Evolutionary conservation across 2,329 filamentous ascomycete species (phyloP).

Genomic region (Sporothrix dimorphospora): DNA sequence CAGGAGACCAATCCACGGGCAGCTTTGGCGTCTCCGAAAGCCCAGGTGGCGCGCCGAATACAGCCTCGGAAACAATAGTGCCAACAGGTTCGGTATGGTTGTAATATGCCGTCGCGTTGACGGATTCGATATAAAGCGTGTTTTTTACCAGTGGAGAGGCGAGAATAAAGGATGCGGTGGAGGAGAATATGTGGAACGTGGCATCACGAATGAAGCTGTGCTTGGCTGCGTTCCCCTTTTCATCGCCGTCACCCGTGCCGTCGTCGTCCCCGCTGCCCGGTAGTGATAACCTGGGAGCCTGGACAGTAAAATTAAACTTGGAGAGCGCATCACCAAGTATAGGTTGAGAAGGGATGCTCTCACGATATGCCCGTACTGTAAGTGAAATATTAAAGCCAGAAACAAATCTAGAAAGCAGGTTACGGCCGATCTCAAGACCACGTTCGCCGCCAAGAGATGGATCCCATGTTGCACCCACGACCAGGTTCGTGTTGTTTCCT

Average conservation of each 20-base stretch:
- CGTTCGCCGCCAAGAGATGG: slow-evolving; percentile 67
- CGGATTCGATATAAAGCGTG: slow-evolving; percentile 73
- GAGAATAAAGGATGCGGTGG: slow-evolving; percentile 81
- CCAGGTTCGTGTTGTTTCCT: slow-evolving; percentile 72
- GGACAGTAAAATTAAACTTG: slow-evolving; percentile 69
- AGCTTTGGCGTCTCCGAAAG: slow-evolving; percentile 71
- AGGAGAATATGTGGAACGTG: slow-evolving; percentile 83
- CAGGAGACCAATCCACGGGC: slow-evolving; percentile 79
- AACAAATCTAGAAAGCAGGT: slow-evolving; percentile 81
- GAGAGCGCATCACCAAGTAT: slow-evolving; percentile 73
- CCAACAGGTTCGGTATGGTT: slow-evolving; percentile 79
- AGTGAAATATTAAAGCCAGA: slow-evolving; percentile 86
- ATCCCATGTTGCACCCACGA: slow-evolving; percentile 73
- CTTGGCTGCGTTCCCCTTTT: slow-evolving; percentile 42
- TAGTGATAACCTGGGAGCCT: slow-evolving; percentile 64
- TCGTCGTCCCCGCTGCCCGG: slow-evolving; percentile 41
- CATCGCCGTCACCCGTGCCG: slow-evolving; percentile 42
- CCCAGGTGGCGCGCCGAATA: slow-evolving; percentile 79
- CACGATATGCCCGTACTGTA: slow-evolving; percentile 69
- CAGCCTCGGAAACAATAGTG: slow-evolving; percentile 71
- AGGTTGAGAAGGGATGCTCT: slow-evolving; percentile 74
- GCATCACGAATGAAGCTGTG: slow-evolving; percentile 77
- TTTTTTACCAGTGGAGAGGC: slow-evolving; percentile 75
- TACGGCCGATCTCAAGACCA: slow-evolving; percentile 65
- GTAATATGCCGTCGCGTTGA: slow-evolving; percentile 86